Base-by-base conservation (phyloP, 1,284 basidiomycete genomes). In the Grifola frondosa region DNA sequence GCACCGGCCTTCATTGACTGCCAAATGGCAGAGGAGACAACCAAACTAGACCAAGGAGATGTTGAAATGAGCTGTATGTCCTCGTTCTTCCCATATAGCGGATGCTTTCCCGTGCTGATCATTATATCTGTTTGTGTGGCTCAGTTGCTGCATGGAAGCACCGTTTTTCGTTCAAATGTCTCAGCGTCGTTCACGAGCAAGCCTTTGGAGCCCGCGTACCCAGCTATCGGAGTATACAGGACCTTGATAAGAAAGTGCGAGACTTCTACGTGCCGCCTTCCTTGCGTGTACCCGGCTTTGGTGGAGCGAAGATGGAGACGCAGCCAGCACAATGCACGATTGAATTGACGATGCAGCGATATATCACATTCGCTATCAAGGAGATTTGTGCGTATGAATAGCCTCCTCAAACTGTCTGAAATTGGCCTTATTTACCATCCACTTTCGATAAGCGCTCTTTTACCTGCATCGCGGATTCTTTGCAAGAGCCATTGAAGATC, bases 391-490 rank as follows among this genome's bases (percentile, higher is more conserved):
- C 48, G 78, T 64, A 19, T 7, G 21, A n/a, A n/a, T n/a, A n/a
- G n/a, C n/a, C 15, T 34, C 31, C 26, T 13, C 3, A 16, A 15
- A 17, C 24, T 28, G 29, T 22, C 23, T 5, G 13, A 21, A 21
- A 37, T n/a, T 13, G 6, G 9, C 23, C 2, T 13, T n/a, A n/a
- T n/a, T n/a, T n/a, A n/a, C n/a, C n/a, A n/a, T 12, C 9, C 32
- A 36, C 16, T 28, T 22, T 17, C 26, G 8, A n/a, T 23, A 25
- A 84, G 81, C 77, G 11, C 60, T 83, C 24, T 82, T 86, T 54
- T 85, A 86, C 53, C 79, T 86, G 71, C 82, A 86, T 59, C 74
- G 83, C 28, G 81, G 81, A 6, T 86, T 81, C 64, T 86, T 86
- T 55, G 83, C 82, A 1, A 77, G 78, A 45, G 81, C 82, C 0